A percentile compares a stretch with the other conserved stretches of the same genome.
These are phyloP conservation scores for Brassica nigra DNA, from an alignment of 345 rosid genomes.

Conservation along the genomic window DNA sequence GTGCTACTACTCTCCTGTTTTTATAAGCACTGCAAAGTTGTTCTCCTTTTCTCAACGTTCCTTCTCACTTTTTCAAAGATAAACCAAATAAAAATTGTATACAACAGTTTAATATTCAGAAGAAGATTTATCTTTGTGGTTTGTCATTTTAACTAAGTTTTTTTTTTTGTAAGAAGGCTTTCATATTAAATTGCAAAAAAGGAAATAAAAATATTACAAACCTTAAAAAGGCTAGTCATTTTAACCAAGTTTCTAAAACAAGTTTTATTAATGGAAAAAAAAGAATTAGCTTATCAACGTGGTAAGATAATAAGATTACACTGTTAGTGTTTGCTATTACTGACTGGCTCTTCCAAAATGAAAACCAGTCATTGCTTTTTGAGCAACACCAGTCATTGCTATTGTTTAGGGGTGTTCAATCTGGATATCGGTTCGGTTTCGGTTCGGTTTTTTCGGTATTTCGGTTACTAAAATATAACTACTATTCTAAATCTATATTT, in stretches of 20 bases:
- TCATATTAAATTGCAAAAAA: too few species aligned
- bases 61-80: neutral
- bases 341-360: neutral
- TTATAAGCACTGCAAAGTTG: slow-evolving; percentile 23
- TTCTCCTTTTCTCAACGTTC: slow-evolving; percentile 16
- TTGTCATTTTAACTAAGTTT: neutral
- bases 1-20: slow-evolving; percentile 19
- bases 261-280: neutral
- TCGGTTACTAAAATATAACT: too few species aligned
- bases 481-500: too few species aligned
- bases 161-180: neutral
- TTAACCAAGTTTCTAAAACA: neutral
- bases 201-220: too few species aligned
- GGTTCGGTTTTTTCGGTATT: too few species aligned
- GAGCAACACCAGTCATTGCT: too few species aligned
- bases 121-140: neutral
- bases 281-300: neutral
- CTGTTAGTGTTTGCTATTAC: neutral
- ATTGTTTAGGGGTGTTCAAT: too few species aligned
- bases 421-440: too few species aligned
- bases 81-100: neutral
- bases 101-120: neutral
- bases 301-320: neutral
- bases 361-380: neutral
- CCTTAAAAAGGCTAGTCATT: neutral